Evolutionary conservation across 140 eudicot species (phyloP).

Genomic region (Bidens hawaiensis): DNA sequence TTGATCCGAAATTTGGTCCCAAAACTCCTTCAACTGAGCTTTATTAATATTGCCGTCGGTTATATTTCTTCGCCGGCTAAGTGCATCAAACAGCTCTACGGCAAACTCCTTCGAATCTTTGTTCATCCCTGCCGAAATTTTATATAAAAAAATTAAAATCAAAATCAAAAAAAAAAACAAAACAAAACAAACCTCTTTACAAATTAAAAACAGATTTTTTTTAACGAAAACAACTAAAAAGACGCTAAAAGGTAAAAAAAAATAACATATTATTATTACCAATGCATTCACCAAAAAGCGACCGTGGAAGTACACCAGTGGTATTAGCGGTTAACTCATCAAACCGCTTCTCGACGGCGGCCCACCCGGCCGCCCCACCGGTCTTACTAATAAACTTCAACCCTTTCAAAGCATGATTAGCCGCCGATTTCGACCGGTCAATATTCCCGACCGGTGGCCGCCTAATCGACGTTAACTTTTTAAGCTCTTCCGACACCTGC

Average conservation of each 20-base stretch:
- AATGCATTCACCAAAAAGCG: conserved; percentile 51
- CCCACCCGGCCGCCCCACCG: conserved; percentile 52
- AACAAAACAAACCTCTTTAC: background rate
- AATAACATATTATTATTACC: conserved; percentile 32
- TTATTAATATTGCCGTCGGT: conserved; percentile 47
- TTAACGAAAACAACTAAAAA: background rate
- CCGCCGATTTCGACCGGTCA: conserved; percentile 46
- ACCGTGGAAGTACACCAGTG: conserved; percentile 43
- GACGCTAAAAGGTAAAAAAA: background rate
- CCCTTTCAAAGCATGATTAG: conserved; percentile 55
- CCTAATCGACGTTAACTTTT: background rate
- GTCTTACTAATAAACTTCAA: conserved; percentile 69
- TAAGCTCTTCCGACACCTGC: conserved; percentile 14
- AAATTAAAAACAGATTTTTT: background rate
- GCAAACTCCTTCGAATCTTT: conserved; percentile 74
- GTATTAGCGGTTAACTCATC: conserved; percentile 37
- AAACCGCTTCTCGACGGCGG: conserved; percentile 44
- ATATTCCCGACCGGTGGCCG: background rate
- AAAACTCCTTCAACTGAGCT: conserved; percentile 59
- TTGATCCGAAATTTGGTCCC: conserved; percentile 80
- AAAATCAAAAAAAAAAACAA: background rate
- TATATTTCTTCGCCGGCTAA: conserved; percentile 51
- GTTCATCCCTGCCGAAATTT: conserved; percentile 52
- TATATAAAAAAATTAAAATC: background rate
- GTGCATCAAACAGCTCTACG: conserved; percentile 71